These are phyloP conservation scores for Venturia carpophila DNA, from an alignment of 2,329 filamentous ascomycete species.

Conservation along the genomic window DNA sequence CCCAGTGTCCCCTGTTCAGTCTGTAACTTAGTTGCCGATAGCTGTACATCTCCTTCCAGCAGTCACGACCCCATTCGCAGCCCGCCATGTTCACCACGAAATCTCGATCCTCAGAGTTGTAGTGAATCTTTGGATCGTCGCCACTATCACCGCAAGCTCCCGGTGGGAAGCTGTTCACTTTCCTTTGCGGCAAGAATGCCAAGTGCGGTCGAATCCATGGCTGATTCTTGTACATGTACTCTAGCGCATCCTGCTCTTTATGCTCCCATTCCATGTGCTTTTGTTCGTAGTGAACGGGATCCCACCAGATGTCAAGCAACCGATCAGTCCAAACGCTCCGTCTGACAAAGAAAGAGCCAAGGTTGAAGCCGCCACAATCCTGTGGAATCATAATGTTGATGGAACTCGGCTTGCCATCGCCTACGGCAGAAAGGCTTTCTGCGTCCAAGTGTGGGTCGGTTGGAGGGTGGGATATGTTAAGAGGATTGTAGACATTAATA, in stretches of 20 bases:
- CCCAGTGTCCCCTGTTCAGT: constrained; percentile 77
- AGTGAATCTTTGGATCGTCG: constrained; percentile 73
- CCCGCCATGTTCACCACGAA: constrained; percentile 98
- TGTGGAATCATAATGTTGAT: constrained; percentile 86
- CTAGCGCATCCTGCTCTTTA: constrained; percentile 93
- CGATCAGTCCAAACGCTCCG: constrained; percentile 85
- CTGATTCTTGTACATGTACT: constrained; percentile 83
- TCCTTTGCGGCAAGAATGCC: constrained; percentile 82
- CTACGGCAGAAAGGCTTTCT: constrained; percentile 60
- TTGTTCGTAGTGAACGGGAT: constrained; percentile 94
- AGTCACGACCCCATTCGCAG: constrained; percentile 93
- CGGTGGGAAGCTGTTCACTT: constrained; percentile 86
- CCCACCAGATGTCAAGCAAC: constrained; percentile 95
- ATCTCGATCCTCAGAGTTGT: constrained; percentile 75
- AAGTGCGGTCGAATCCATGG: constrained; percentile 87
- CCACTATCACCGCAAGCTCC: constrained; percentile 78
- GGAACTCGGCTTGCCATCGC: constrained; percentile 68
- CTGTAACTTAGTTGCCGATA: constrained; percentile 87
- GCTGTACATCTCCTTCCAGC: constrained; percentile 96
- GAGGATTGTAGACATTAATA: constrained; percentile 91
- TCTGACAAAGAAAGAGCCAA: constrained; percentile 88
- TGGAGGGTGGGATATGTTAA: constrained; percentile 84
- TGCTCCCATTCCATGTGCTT: constrained; percentile 99
- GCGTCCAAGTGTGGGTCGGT: constrained; percentile 68
- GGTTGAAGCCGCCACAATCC: constrained; percentile 92